Evolutionary conservation across 1,284 basidiomycete genomes (phyloP).

Genomic region (Meira miltonrushii): DNA sequence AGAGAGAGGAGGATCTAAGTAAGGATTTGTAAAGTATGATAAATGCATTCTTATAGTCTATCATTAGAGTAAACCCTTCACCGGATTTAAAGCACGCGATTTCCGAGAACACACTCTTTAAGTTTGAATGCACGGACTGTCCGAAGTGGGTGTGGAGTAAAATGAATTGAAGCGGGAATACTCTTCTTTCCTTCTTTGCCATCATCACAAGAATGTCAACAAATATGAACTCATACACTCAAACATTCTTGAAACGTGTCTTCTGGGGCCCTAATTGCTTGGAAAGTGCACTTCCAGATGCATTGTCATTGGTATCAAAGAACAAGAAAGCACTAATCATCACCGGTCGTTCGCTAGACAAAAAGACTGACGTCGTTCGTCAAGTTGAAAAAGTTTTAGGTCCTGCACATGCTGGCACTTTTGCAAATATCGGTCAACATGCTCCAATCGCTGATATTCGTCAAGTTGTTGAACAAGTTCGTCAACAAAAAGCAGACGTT

Average conservation of each 20-base stretch:
- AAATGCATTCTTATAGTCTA: too few species aligned
- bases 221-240: background rate
- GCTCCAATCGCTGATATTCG: conserved; percentile 66
- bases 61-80: too few species aligned
- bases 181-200: too few species aligned
- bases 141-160: too few species aligned
- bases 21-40: too few species aligned
- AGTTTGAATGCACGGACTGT: too few species aligned
- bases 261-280: background rate
- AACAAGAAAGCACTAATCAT: conserved; percentile 25
- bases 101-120: too few species aligned
- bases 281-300: background rate
- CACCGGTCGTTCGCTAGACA: conserved; percentile 31
- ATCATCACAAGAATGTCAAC: too few species aligned
- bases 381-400: conserved; percentile 23
- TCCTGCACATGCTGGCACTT: conserved; percentile 55
- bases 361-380: conserved; percentile 30
- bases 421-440: conserved; percentile 71
- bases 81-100: too few species aligned
- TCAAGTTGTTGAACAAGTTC: conserved; percentile 58
- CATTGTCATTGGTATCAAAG: conserved; percentile 7
- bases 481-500: conserved; percentile 61
- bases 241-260: background rate
- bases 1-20: background rate
- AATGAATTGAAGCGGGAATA: too few species aligned